Evolutionary conservation across 768 basidiomycete species (phyloP), one percentile per base, ranked within the genome.

Genomic region (Auriscalpium orientale): DNA sequence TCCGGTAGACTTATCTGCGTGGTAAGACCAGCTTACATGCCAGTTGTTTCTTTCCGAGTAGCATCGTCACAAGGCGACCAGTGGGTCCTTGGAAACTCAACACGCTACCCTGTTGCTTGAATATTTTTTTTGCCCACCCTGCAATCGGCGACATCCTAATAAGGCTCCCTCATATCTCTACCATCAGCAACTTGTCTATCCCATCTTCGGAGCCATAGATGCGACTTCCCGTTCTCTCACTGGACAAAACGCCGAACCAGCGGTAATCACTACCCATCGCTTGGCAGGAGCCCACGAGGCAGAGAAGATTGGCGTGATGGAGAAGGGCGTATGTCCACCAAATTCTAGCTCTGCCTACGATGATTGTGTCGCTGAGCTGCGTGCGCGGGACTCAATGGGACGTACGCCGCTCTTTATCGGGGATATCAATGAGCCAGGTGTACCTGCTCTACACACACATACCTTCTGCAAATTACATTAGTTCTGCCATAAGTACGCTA

Each of bases 251-350:
- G 64, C 76, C 71, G 18, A 89, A 89, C 71, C 85, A 3, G 82
- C 89, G 60, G 79, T 92, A 37, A 91, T 87, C 71, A 88, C 91
- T 64, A 91, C 90, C 7, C 90, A 92, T 71, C 80, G 87, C 58
- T 78, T 92, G 56, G 83, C 86, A 22, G 87, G 85, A 46, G 89
- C 89, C 18, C 84, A 88, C 3, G 81, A 87, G 45, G 90, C 90
- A 59, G 88, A 92, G 72, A 90, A 89, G 71, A 81, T 91, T 60
- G 89, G 87, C 45, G 87, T 90, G 83, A 89, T 91, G 86, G 85
- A 90, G 63, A 78, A 79, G 64, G 89, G 89, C 55, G 77, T 79
- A 61, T 58, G 77, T 74, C n/a, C 45, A 47, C 56, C 12, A 7
- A 28, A 4, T 8, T 13, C 46, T 10, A 8, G 46, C 20, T 33